phyloP scores from a whole-genome alignment of 805 yeast species.

The Starmerella tilneyi region DNA sequence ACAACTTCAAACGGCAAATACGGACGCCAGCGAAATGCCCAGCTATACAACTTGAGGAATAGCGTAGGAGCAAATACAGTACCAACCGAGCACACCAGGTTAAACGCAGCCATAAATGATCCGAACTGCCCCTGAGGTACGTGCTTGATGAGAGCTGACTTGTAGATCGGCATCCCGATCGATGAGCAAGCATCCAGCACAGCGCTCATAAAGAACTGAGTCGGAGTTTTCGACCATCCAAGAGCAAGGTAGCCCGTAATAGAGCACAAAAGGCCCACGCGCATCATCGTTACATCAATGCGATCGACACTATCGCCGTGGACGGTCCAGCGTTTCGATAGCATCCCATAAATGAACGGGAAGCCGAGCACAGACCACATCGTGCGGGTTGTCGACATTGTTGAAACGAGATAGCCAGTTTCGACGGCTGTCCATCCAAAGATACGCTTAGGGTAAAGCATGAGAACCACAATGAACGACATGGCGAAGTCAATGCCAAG shows the following conservation, averaged over 20 bases:
- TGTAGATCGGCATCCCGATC: conserved; percentile 27
- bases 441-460: conserved; percentile 27
- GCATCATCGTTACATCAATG: conserved; percentile 23
- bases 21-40: conserved; percentile 21
- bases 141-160: conserved; percentile 27
- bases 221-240: conserved; percentile 24
- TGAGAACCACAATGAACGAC: conserved; percentile 18
- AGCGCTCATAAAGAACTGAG: conserved; percentile 24
- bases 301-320: conserved; percentile 21
- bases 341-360: conserved; percentile 22
- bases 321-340: conserved; percentile 20
- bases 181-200: conserved; percentile 27
- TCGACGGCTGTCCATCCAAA: conserved; percentile 31
- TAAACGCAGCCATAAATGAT: conserved; percentile 27
- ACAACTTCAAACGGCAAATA: conserved; percentile 22
- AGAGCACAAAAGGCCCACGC: conserved; percentile 24
- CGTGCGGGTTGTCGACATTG: conserved; percentile 26
- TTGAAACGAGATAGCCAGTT: conserved; percentile 29
- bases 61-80: conserved; percentile 21
- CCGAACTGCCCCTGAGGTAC: conserved; percentile 27
- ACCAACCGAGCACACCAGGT: conserved; percentile 16
- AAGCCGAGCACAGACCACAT: conserved; percentile 26
- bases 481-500: conserved; percentile 21
- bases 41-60: conserved; percentile 23
- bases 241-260: conserved; percentile 22